Conservation (phyloP, 2,329 filamentous ascomycete genomes). For the Tolypocladium album region DNA sequence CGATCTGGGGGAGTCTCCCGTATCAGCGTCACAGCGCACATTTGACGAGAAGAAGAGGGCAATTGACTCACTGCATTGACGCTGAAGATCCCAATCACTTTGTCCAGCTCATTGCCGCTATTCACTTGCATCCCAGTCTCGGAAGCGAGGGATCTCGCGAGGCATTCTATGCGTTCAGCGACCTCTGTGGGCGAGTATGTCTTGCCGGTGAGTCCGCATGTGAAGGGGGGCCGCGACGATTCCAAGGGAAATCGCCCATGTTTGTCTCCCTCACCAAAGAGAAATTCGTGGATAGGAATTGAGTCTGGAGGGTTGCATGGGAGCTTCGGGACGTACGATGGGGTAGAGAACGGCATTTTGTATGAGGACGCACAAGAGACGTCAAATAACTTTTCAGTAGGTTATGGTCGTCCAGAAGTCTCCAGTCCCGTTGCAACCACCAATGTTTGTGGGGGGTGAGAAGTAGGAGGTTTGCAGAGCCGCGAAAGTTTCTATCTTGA, state of each 20-base stretch:
- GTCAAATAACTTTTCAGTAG: neutral
- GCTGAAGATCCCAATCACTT: conserved; percentile 61
- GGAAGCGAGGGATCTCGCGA: conserved; percentile 43
- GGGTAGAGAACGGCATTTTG: conserved; percentile 7
- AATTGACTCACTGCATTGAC: conserved; percentile 45
- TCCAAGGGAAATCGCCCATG: conserved; percentile 52
- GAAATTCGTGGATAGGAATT: conserved; percentile 58
- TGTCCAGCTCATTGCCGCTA: conserved; percentile 63
- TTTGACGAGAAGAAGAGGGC: too few species aligned
- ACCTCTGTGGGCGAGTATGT: conserved; percentile 52
- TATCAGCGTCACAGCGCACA: conserved; percentile 24
- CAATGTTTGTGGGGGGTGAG: neutral
- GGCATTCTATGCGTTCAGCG: conserved; percentile 51
- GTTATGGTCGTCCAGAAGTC: neutral
- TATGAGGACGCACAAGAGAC: too few species aligned
- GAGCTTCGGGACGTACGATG: conserved; percentile 6
- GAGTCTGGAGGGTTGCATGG: conserved; percentile 39
- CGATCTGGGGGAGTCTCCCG: conserved; percentile 46
- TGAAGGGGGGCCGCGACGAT: conserved; percentile 55
- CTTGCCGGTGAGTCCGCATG: conserved; percentile 59
- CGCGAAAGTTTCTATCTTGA: neutral
- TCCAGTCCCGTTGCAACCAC: neutral
- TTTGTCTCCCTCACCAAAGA: conserved; percentile 46
- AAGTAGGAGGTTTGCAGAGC: neutral
- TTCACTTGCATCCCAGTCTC: conserved; percentile 63